These are phyloP conservation scores for Leptomonas pyrrhocoris DNA, from an alignment of 208 protist genomes.

Conservation along the genomic window DNA sequence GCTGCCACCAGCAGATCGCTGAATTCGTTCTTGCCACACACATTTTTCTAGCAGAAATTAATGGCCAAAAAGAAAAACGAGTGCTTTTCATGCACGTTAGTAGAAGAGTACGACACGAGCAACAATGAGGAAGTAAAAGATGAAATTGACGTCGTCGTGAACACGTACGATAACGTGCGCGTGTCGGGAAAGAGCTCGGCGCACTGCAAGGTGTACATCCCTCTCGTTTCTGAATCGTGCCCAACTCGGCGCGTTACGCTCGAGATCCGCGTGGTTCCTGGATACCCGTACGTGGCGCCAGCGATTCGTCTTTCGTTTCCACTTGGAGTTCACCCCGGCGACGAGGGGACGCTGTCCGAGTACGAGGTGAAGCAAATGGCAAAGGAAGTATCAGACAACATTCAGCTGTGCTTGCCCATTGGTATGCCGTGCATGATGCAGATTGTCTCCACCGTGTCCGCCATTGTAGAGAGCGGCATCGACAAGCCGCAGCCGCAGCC, in stretches of 20 bases:
- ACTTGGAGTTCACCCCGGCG: conserved; percentile 25
- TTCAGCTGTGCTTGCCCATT: conserved; percentile 55
- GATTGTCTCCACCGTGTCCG: conserved; percentile 62
- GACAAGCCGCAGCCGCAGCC: conserved; percentile 8
- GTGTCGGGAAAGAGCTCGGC: conserved; percentile 46
- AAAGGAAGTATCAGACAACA: conserved; percentile 51
- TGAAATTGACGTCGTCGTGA: conserved; percentile 70
- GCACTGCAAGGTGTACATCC: conserved; percentile 56
- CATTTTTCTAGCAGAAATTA: conserved; percentile 7
- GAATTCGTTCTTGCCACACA: background rate
- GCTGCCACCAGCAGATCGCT: too few relatives aligned
- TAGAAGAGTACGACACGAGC: conserved; percentile 56
- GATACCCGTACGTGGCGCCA: conserved; percentile 75
- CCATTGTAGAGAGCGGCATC: conserved; percentile 38
- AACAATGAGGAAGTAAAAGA: conserved; percentile 56
- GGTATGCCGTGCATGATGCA: conserved; percentile 76
- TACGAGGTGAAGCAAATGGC: conserved; percentile 53
- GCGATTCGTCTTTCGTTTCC: conserved; percentile 51
- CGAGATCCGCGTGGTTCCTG: conserved; percentile 61
- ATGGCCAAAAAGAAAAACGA: conserved; percentile 40
- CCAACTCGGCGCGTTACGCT: conserved; percentile 48
- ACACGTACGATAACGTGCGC: conserved; percentile 64
- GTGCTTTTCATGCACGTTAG: conserved; percentile 37
- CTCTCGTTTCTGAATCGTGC: conserved; percentile 39
- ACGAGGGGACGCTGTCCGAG: conserved; percentile 33